A percentile compares a stretch with the other conserved stretches of the same genome.
Conservation (phyloP, 768 basidiomycete species). For the Boletus huronensis region DNA sequence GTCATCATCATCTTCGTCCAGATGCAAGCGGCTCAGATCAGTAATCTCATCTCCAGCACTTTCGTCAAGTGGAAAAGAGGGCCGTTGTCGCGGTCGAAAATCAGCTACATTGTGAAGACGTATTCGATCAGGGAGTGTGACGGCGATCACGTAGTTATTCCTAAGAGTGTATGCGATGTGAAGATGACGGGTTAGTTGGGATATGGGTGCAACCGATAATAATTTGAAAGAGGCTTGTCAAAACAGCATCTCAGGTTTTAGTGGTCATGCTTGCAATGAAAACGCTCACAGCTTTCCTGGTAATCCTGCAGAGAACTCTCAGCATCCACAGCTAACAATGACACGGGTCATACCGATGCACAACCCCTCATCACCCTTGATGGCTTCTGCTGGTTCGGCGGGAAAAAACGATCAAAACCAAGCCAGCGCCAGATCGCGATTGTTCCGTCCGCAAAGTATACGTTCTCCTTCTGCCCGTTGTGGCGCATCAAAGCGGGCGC, state of each 20-base stretch:
- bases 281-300: constrained; percentile 63
- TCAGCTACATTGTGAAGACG: constrained; percentile 45
- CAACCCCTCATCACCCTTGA: constrained; percentile 50
- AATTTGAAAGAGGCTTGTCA: constrained; percentile 62
- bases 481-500: constrained; percentile 48
- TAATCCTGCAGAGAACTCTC: constrained; percentile 52
- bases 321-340: neutral
- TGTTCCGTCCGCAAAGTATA: constrained; percentile 44
- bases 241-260: constrained; percentile 3
- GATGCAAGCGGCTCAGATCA: constrained; percentile 21
- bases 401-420: constrained; percentile 61
- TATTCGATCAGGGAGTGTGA: constrained; percentile 41
- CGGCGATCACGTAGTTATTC: constrained; percentile 53
- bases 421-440: constrained; percentile 69
- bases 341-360: constrained; percentile 46
- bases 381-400: constrained; percentile 35
- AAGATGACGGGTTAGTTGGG: constrained; percentile 34
- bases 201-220: constrained; percentile 48
- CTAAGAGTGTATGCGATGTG: constrained; percentile 42
- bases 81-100: constrained; percentile 42
- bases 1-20: constrained; percentile 30
- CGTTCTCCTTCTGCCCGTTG: constrained; percentile 19
- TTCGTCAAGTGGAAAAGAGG: constrained; percentile 39
- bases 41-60: constrained; percentile 22
- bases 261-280: neutral